Evolutionary conservation across 768 basidiomycete genomes (phyloP), one percentile per base, ranked within the genome.

Genomic region (Albatrellus ellisii): DNA sequence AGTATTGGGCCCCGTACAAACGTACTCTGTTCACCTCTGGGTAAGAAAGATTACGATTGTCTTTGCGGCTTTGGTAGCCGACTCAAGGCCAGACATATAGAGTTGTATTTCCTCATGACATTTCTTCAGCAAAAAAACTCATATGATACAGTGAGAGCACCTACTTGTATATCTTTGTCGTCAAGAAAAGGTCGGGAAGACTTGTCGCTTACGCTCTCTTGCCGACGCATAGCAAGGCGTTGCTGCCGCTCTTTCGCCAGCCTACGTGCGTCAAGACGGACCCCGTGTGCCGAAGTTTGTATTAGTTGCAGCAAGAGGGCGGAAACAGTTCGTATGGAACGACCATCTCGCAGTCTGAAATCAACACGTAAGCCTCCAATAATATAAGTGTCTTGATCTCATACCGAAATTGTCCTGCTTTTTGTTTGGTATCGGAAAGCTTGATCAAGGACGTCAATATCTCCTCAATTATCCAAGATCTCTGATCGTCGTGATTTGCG

Each of bases 381-480:
- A 46, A 31, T 53, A 37, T 22, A 21, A 9, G 9, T 11, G 29
- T 26, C 27, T 17, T 17, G 24, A 11, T 21, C 4, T 62, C 76
- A 11, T 35, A 91, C 90, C 79, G 70, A 60, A 91, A 94, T 51
- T 87, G 86, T 0, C 89, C 85, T 37, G 83, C 86, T 51, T 82
- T 83, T 60, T 88, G 87, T 57, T 89, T 95, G 15, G 79, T 76
- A 53, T 90, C 86, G 2, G 88, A 85, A 18, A 92, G 67, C 59
- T 89, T 92, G 51, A 85, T 91, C 41, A 98, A 63, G 0, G 89
- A 92, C 7, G 77, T 74, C 21, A 99, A 55, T 26, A 98, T 92
- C 59, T 98, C 95, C 56, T 98, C 92, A n/a, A 98, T 82, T 48
- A 98, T 94, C 91, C 91, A 95, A 1, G 81, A 77, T 7, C 95